Evolutionary conservation across 1,284 basidiomycete species (phyloP), one percentile per base, ranked within the genome.

Genomic region (Fomitopsis schrenkii): DNA sequence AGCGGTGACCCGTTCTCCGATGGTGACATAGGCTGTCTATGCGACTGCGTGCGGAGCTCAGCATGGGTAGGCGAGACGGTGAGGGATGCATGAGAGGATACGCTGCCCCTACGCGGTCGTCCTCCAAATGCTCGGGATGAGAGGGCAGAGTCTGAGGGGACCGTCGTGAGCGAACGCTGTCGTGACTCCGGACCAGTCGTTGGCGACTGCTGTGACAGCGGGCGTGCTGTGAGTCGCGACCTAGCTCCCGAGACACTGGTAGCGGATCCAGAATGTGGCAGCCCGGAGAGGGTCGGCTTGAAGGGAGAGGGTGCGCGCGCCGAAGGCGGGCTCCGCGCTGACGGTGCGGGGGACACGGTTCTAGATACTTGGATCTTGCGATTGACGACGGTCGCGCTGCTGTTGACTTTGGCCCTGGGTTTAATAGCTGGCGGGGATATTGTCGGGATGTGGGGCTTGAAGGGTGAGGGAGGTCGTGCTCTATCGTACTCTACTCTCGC

Each of bases 391-490:
- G 77, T 80, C 53, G 83, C 85, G 66, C 77, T 82, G 62, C 75
- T 80, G 66, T 83, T 88, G 36, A 90, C 78, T 71, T 85, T 89
- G 56, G 84, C 85, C 68, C 79, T 86, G 8, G 83, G 83, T 61
- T 82, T 76, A 42, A 80, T 74, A 33, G 65, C 48, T 28, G 72
- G 70, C 12, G 75, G 71, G 4, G 79, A 74, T 38, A 75, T 67
- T 19, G 76, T 74, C 22, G 75, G 66, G 2, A 75, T 67, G 3
- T 75, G 73, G 62, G 66, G 65, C 66, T 86, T 87, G 60, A 76
- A 71, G 30, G 88, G 87, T 5, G 85, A 86, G 17, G 72, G 68
- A 5, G 84, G 81, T 45, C 84, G 76, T 52, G 70, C 58, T 64
- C 67, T 59, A 65, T 68, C 64, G 64, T 71, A 68, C 63, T 72